Evolutionary conservation across 108 stramenopile genomes (phyloP).

Genomic region (Craspedostauros australis): DNA sequence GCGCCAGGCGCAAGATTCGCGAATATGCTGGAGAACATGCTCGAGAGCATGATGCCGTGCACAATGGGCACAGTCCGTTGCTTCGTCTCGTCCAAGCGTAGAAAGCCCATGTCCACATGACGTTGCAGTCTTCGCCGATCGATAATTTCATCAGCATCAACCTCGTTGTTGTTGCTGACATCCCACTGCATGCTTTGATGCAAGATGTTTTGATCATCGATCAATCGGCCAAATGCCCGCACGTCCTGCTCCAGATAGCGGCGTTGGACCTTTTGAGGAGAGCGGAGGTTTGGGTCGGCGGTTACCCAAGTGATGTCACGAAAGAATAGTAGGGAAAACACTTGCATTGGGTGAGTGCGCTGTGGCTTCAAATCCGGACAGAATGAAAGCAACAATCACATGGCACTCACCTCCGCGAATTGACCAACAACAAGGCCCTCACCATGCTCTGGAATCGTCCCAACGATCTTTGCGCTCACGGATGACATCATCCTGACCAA

Average conservation of each 20-base stretch:
- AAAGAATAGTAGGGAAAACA: too few species aligned
- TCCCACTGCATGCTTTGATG: constrained; percentile 28
- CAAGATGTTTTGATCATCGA: constrained; percentile 66
- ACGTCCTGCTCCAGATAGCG: constrained; percentile 45
- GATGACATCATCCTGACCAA: too few species aligned
- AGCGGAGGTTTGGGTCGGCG: too few species aligned
- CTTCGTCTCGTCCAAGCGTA: background rate
- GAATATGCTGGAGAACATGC: constrained; percentile 77
- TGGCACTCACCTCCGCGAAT: constrained; percentile 44
- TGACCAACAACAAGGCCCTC: constrained; percentile 56
- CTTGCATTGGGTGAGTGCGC: too few species aligned
- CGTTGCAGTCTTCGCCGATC: background rate
- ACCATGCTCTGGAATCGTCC: constrained; percentile 61
- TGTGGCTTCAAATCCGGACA: too few species aligned
- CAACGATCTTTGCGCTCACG: too few species aligned
- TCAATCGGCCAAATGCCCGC: constrained; percentile 37
- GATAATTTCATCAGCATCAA: background rate
- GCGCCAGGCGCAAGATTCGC: constrained; percentile 71
- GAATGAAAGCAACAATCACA: too few species aligned
- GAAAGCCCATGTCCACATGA: background rate
- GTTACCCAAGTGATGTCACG: too few species aligned
- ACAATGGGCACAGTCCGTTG: constrained; percentile 33
- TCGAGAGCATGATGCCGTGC: constrained; percentile 72
- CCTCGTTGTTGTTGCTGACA: background rate
- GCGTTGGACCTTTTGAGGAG: constrained; percentile 20